Percentiles rank a stretch among this genome's conserved stretches.
phyloP scores from a whole-genome alignment of 495 filamentous ascomycete species.

The Rhypophila decipiens region DNA sequence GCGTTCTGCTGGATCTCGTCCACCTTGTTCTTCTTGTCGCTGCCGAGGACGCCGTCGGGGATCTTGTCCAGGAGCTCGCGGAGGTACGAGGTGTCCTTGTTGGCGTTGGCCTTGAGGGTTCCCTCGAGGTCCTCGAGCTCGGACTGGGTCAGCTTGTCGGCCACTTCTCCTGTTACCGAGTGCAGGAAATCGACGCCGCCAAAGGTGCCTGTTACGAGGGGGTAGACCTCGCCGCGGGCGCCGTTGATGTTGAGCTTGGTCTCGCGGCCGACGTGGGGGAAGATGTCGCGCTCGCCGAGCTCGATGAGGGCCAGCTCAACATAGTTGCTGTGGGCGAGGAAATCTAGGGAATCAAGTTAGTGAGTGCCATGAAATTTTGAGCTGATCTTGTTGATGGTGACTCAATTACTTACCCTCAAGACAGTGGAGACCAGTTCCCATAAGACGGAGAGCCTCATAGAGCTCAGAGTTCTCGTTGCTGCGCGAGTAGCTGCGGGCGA shows the following conservation, averaged over 20 bases:
- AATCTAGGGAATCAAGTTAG: conserved; percentile 45
- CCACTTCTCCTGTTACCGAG: conserved; percentile 81
- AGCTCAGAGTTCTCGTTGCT: conserved; percentile 62
- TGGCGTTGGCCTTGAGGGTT: conserved; percentile 56
- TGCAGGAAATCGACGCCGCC: conserved; percentile 83
- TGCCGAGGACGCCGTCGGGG: conserved; percentile 67
- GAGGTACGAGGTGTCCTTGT: conserved; percentile 56
- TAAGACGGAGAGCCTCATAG: conserved; percentile 74
- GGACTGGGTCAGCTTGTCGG: conserved; percentile 80
- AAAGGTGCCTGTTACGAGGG: conserved; percentile 83
- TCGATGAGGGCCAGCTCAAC: conserved; percentile 79
- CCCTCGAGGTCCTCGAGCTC: conserved; percentile 79
- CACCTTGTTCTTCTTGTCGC: conserved; percentile 59
- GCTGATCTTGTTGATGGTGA: not conserved
- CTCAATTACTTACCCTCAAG: conserved; percentile 53
- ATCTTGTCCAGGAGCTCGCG: conserved; percentile 72
- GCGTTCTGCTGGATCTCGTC: conserved; percentile 64
- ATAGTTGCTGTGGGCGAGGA: conserved; percentile 88
- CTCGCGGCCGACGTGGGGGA: conserved; percentile 75
- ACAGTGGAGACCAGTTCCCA: conserved; percentile 84
- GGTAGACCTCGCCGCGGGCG: conserved; percentile 57
- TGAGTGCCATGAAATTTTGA: conserved; percentile 6
- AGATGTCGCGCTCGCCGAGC: conserved; percentile 68
- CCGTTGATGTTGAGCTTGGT: conserved; percentile 63
- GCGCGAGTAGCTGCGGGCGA: conserved; percentile 63